A percentile compares a stretch with the other conserved stretches of the same genome.
Conservation (phyloP, 768 basidiomycete species). For the Asterophora parasitica region DNA sequence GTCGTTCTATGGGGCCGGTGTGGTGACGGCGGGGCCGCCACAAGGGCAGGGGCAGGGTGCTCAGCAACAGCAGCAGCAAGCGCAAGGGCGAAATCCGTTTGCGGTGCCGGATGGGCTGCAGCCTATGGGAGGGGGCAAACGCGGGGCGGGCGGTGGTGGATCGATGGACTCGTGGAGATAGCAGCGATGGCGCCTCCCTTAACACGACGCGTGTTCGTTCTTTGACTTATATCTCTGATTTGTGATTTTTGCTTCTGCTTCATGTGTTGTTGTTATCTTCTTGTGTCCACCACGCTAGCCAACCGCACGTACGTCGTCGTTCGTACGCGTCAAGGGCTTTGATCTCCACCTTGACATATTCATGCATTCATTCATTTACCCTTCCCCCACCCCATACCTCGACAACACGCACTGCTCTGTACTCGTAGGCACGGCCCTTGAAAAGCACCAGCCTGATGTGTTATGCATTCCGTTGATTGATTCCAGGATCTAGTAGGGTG, state of each 20-base stretch:
- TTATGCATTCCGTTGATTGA: conserved; percentile 8
- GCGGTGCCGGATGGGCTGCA: conserved; percentile 34
- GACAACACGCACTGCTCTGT: background rate
- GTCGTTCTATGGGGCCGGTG: conserved; percentile 68
- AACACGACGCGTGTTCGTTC: conserved; percentile 6
- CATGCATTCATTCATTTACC: too few relatives aligned
- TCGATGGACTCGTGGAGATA: conserved; percentile 69
- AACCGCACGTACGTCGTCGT: too few relatives aligned
- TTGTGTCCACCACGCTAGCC: conserved; percentile 5
- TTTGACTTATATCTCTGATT: background rate
- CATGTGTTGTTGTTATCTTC: conserved; percentile 3
- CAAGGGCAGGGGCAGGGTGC: conserved; percentile 32
- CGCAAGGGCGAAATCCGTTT: conserved; percentile 39
- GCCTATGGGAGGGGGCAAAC: conserved; percentile 42
- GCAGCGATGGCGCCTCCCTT: conserved; percentile 14
- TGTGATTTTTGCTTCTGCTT: background rate
- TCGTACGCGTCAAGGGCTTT: background rate
- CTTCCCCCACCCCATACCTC: background rate
- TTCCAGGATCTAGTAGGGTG: conserved; percentile 12
- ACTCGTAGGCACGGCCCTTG: conserved; percentile 1
- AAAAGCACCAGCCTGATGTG: conserved; percentile 19
- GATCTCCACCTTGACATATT: background rate
- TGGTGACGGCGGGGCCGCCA: conserved; percentile 45
- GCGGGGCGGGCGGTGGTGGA: conserved; percentile 40
- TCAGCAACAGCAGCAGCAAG: conserved; percentile 26